Evolutionary conservation across 768 basidiomycete species (phyloP).

Genomic region (Paxillus ammoniavirescens): DNA sequence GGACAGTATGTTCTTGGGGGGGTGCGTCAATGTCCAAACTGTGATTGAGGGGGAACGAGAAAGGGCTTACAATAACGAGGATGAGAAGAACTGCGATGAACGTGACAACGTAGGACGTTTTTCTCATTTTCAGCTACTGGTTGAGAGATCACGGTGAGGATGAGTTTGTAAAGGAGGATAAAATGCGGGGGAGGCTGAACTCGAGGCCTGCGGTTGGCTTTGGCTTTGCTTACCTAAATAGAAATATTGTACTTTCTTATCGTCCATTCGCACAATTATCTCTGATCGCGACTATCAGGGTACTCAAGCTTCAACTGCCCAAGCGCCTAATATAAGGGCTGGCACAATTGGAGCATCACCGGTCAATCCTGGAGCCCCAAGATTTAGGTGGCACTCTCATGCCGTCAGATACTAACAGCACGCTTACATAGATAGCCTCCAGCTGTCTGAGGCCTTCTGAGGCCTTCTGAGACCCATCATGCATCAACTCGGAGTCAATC

Average conservation of each 20-base stretch:
- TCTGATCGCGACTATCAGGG: neutral
- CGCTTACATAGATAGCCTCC: no score
- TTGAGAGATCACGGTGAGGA: neutral
- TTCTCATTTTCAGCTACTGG: constrained; percentile 48
- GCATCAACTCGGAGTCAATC: no score
- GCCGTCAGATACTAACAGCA: no score
- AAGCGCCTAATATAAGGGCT: no score
- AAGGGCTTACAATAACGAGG: constrained; percentile 48
- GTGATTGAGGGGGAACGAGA: neutral
- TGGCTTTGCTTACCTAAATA: constrained; percentile 7
- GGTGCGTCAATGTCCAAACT: neutral
- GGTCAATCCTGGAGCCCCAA: no score
- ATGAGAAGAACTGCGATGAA: constrained; percentile 54
- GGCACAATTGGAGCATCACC: no score
- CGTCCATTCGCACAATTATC: constrained; percentile 28
- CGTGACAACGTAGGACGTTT: constrained; percentile 64
- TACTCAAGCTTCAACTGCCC: neutral
- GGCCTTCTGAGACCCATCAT: no score
- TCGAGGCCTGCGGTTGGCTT: no score
- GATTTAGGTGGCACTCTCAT: no score
- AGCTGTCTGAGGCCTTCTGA: no score
- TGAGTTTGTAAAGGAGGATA: neutral
- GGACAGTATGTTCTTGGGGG: constrained; percentile 54
- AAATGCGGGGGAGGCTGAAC: no score
- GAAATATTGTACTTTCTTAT: constrained; percentile 7